These are phyloP conservation scores for Anisodus acutangulus DNA, from an alignment of 257 asterid genomes.

Conservation along the genomic window DNA sequence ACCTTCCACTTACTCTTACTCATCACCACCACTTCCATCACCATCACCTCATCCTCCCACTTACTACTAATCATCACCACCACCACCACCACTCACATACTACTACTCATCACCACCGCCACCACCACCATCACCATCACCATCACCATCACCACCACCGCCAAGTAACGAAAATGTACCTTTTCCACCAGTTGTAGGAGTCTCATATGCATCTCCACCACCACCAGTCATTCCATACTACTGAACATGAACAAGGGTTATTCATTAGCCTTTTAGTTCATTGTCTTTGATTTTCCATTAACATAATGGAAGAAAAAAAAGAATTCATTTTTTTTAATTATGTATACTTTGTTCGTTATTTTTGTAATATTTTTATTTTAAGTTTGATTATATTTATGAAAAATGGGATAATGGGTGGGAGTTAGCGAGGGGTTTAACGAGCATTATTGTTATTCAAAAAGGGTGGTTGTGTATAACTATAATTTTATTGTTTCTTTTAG, in stretches of 20 bases:
- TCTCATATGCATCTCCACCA: constrained; percentile 53
- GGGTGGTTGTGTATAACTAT: constrained; percentile 27
- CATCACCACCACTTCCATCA: constrained; percentile 32
- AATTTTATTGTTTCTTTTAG: constrained; percentile 16
- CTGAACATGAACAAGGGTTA: constrained; percentile 7
- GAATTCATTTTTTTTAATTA: constrained; percentile 22
- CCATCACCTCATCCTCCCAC: constrained; percentile 44
- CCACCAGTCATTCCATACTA: constrained; percentile 53
- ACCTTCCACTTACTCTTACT: constrained; percentile 36
- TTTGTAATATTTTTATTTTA: constrained; percentile 24
- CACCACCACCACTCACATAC: constrained; percentile 38
- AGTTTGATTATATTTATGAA: background rate
- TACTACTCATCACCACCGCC: constrained; percentile 42
- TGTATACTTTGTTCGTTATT: constrained; percentile 29
- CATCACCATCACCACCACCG: constrained; percentile 32
- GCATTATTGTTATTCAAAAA: background rate
- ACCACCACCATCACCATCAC: constrained; percentile 20
- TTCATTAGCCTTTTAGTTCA: constrained; percentile 21
- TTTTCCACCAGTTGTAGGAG: constrained; percentile 44
- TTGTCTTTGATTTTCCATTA: constrained; percentile 22
- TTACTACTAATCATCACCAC: constrained; percentile 38
- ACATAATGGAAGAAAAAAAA: background rate
- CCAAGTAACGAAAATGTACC: constrained; percentile 39
- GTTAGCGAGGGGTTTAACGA: constrained; percentile 21
- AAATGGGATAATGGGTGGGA: constrained; percentile 24